Conservation (phyloP, 495 filamentous ascomycete species). For the Chaetomium fimeti region DNA sequence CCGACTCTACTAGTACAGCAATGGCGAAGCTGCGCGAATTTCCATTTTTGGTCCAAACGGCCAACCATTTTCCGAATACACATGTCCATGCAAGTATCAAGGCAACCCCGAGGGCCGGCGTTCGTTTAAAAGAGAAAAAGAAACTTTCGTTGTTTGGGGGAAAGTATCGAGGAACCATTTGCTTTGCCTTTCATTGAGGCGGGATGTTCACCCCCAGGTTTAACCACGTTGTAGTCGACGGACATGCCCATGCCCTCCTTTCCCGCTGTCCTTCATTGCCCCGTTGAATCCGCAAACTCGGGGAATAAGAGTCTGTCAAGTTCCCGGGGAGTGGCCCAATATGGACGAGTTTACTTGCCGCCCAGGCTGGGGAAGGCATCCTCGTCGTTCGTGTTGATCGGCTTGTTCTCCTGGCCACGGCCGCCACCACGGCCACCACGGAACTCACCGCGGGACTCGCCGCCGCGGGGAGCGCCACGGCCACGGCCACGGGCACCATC, state of each 20-base stretch:
- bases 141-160: conserved; percentile 16
- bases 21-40: conserved; percentile 16
- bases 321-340: conserved; percentile 2
- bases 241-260: conserved; percentile 7
- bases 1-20: conserved; percentile 27
- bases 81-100: background rate
- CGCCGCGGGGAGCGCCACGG: conserved; percentile 42
- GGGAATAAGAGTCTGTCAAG: background rate
- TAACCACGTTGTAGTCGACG: background rate
- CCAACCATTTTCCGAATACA: conserved; percentile 24
- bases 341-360: conserved; percentile 26
- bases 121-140: background rate
- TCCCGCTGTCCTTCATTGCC: conserved; percentile 5
- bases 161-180: conserved; percentile 12
- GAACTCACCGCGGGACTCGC: conserved; percentile 23
- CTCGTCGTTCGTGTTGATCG: conserved; percentile 63
- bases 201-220: background rate
- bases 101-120: background rate
- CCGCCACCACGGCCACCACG: conserved; percentile 45
- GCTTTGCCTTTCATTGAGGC: conserved; percentile 2
- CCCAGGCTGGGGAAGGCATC: conserved; percentile 75
- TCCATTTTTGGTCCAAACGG: conserved; percentile 12
- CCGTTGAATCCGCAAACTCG: background rate
- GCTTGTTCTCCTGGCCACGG: conserved; percentile 24
- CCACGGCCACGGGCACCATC: conserved; percentile 40